These are phyloP conservation scores for Golubevia sp. DNA, from an alignment of 1,284 basidiomycete species.

Conservation along the genomic window DNA sequence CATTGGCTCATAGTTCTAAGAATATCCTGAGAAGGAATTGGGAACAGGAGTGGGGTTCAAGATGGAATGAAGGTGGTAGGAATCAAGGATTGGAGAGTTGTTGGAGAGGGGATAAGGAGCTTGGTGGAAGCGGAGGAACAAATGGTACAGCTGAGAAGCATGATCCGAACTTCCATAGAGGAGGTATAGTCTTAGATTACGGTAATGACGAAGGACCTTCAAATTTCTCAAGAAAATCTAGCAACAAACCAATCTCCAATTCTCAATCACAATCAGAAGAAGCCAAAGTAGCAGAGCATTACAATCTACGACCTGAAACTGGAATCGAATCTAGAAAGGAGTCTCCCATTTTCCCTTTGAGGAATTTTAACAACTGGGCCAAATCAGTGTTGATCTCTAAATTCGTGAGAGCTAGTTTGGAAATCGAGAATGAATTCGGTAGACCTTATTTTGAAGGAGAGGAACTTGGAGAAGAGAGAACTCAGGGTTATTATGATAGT, in stretches of 20 bases:
- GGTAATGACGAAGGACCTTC: no score
- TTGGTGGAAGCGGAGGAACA: background rate
- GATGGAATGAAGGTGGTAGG: background rate
- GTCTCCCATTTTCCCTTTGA: constrained; percentile 51
- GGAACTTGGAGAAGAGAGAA: background rate
- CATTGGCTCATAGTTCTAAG: constrained; percentile 7
- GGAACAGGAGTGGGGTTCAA: constrained; percentile 16
- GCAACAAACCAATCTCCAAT: background rate
- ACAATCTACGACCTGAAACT: constrained; percentile 52
- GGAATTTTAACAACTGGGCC: constrained; percentile 58
- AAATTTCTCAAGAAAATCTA: background rate
- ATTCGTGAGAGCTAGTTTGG: background rate
- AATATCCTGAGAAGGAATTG: constrained; percentile 41
- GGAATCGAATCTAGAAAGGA: constrained; percentile 41
- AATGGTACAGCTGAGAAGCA: background rate
- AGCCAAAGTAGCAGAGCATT: background rate
- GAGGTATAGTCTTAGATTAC: background rate
- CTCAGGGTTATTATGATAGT: background rate
- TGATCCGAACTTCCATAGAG: no score
- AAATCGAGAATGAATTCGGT: background rate
- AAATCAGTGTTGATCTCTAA: constrained; percentile 11
- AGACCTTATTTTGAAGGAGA: constrained; percentile 8
- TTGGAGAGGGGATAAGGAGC: background rate
- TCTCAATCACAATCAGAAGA: background rate
- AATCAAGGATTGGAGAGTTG: background rate